phyloP scores from a whole-genome alignment of 2,329 filamentous ascomycete species.

The Venturia asperata region DNA sequence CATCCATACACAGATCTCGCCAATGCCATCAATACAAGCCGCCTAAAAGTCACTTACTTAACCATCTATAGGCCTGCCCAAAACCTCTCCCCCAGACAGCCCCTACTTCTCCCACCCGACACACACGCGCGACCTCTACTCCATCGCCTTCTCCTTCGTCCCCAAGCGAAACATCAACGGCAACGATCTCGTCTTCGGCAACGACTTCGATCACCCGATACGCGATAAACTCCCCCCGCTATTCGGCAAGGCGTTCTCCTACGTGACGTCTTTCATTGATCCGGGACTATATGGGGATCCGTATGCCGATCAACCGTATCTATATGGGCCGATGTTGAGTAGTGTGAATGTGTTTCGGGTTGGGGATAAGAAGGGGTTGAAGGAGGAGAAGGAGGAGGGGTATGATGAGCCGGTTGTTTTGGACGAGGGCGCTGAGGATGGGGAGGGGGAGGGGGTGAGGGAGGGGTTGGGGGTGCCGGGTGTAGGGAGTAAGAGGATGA shows the following conservation, averaged over 20 bases:
- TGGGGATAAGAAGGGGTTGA: conserved; percentile 40
- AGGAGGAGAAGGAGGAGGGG: conserved; percentile 24
- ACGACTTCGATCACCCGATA: conserved; percentile 90
- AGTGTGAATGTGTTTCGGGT: conserved; percentile 72
- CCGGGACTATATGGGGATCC: conserved; percentile 85
- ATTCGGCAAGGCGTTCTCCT: conserved; percentile 73
- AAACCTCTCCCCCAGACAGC: conserved; percentile 54
- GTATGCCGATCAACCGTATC: conserved; percentile 75
- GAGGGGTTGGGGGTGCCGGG: conserved; percentile 36
- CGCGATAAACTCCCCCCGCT: conserved; percentile 78
- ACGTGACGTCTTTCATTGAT: conserved; percentile 87
- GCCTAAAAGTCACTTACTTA: not conserved
- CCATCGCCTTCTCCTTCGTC: conserved; percentile 69
- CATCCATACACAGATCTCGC: not conserved
- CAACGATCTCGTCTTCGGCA: conserved; percentile 78
- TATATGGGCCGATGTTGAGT: conserved; percentile 76
- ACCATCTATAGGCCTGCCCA: conserved; percentile 57
- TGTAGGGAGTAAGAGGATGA: conserved; percentile 45
- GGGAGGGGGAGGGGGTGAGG: conserved; percentile 34
- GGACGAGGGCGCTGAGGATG: conserved; percentile 25
- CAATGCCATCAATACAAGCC: too few species aligned
- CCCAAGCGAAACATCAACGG: conserved; percentile 62
- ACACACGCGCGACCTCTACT: conserved; percentile 66
- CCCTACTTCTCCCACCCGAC: conserved; percentile 17
- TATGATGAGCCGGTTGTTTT: conserved; percentile 27